Evolutionary conservation across 2,329 filamentous ascomycete species (phyloP), one percentile per base, ranked within the genome.

Genomic region (Fusarium nematophilum): DNA sequence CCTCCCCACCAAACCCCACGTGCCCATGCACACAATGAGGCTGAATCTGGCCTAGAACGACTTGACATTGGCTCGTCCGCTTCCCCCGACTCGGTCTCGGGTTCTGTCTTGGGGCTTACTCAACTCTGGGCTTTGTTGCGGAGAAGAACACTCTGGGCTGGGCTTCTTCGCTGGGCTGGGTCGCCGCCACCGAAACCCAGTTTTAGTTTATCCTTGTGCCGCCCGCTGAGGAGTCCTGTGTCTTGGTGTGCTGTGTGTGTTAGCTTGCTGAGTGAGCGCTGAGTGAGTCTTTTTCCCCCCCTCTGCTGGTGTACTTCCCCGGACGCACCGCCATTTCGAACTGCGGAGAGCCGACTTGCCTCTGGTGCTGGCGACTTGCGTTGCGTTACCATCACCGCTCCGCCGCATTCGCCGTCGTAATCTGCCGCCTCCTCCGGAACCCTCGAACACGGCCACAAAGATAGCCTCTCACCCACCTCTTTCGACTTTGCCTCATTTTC

Each of bases 321-420:
- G 59, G 44, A 49, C 49, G 59, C 59, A 63, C 59, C 59, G 59
- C 59, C 59, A 63, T 63, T 63, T 46, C 52, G 34, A 56, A 50
- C 44, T n/a, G n/a, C n/a, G n/a, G n/a, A n/a, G n/a, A n/a, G n/a
- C n/a, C n/a, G n/a, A n/a, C n/a, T n/a, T n/a, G n/a, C n/a, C n/a
- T n/a, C n/a, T n/a, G n/a, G n/a, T n/a, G n/a, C n/a, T n/a, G n/a
- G n/a, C n/a, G n/a, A n/a, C 26, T 30, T 21, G 26, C 13, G 15
- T 21, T 29, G 31, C 13, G 34, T 31, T 40, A 29, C 42, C 49
- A 62, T 56, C 63, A 65, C 65, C 60, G 63, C 67, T 67, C 58
- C 67, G 66, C 67, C 67, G 67, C 67, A 58, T 57, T 60, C 63
- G 59, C 63, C 57, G 66, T 69, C 67, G 66, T 69, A 68, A 69